Conservation (phyloP, 768 basidiomycete genomes). For the Tricholoma flavovirens region DNA sequence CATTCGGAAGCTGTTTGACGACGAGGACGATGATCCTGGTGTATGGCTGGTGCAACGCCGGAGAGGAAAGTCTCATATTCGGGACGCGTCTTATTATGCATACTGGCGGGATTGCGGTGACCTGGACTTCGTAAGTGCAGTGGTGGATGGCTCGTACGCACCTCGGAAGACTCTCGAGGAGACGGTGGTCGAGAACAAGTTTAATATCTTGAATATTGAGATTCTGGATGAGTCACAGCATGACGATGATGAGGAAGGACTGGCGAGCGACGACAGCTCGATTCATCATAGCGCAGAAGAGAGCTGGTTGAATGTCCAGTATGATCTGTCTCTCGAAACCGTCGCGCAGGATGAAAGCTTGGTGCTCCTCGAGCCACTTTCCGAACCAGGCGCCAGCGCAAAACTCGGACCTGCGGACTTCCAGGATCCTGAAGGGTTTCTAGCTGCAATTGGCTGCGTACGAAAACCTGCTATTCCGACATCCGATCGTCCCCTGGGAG, state of each 20-base stretch:
- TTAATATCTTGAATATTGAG: not conserved
- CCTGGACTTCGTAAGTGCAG: not conserved
- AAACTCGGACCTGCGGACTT: not conserved
- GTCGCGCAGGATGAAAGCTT: not conserved
- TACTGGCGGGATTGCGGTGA: conserved; percentile 2
- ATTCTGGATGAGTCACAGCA: not conserved
- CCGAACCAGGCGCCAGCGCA: not conserved
- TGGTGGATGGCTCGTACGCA: not conserved
- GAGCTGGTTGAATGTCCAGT: not conserved
- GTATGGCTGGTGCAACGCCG: not conserved
- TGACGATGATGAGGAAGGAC: not conserved
- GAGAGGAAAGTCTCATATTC: not conserved
- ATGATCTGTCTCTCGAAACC: not conserved
- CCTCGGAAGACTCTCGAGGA: not conserved
- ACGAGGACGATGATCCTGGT: conserved; percentile 9
- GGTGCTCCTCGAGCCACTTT: not conserved
- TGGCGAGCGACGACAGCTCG: not conserved
- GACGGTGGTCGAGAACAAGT: not conserved
- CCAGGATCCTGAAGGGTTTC: not conserved
- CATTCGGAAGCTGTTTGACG: conserved; percentile 5
- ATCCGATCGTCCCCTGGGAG: not conserved
- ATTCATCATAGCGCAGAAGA: not conserved
- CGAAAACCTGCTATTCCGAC: conserved; percentile 1
- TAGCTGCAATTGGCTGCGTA: not conserved
- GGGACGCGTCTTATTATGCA: not conserved